These are phyloP conservation scores for Aegilops umbellulata DNA, from an alignment of 176 grass and related monocot genomes.

Conservation along the genomic window DNA sequence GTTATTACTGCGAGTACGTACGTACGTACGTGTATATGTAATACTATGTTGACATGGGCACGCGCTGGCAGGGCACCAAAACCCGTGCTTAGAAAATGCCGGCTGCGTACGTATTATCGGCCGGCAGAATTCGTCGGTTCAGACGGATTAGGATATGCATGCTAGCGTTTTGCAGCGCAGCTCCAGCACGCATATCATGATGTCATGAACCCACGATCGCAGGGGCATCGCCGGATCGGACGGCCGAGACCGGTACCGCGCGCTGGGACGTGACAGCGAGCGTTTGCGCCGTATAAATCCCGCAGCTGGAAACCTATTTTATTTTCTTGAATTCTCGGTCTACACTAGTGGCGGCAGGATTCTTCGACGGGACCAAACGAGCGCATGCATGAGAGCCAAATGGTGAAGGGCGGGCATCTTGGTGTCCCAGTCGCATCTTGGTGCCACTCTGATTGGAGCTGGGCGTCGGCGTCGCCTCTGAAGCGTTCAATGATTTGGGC, in stretches of 20 bases:
- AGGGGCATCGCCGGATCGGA: too few species aligned
- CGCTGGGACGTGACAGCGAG: too few species aligned
- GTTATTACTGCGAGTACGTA: neutral
- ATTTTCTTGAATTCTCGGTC: too few species aligned
- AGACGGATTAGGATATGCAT: neutral
- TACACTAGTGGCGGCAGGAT: neutral
- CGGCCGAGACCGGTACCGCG: too few species aligned
- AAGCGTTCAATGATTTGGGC: slow-evolving; percentile 17
- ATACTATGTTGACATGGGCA: neutral
- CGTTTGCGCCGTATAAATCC: too few species aligned
- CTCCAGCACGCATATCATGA: neutral
- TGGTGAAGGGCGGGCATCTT: slow-evolving; percentile 21
- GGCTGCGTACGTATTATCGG: neutral
- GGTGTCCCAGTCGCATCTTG: neutral
- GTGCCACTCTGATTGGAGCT: neutral
- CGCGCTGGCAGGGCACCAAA: neutral
- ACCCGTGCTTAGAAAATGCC: neutral
- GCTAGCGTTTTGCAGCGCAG: neutral
- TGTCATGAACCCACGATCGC: too few species aligned
- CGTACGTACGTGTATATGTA: neutral
- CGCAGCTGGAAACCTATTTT: too few species aligned
- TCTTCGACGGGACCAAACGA: slow-evolving; percentile 11
- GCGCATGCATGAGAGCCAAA: slow-evolving; percentile 30
- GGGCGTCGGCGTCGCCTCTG: neutral
- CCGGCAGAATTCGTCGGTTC: neutral